Base-by-base conservation (phyloP, 2,329 filamentous ascomycete species). In the Aschersonia sp. region DNA sequence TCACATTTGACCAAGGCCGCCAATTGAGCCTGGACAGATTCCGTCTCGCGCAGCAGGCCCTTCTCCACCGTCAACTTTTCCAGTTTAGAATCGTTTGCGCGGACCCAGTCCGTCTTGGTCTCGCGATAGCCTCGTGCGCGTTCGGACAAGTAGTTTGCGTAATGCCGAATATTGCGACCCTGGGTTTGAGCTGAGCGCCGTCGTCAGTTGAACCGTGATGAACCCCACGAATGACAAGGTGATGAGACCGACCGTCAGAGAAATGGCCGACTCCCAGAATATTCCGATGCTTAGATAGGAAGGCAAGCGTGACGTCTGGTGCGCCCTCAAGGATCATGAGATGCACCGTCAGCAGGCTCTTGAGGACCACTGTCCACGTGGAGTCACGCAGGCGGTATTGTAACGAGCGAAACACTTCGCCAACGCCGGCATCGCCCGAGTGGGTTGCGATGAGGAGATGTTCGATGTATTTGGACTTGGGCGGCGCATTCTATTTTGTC, bases 311-410 rank as follows among this genome's bases (percentile, higher is more conserved):
- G 45, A 89, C 85, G 62, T 97, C 88, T 35, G 84, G 81, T 53
- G 89, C 84, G 47, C 92, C 92, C 69, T 98, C 92, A 56, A 92
- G 80, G 62, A 98, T 92, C 92, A 98, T 97, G 52, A 97, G 72
- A 65, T 98, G 92, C 44, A 94, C 81, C 45, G 94, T 92, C 58
- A 97, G 95, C 55, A 98, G 73, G 58, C 88, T 84, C 72, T 98
- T 98, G 81, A 96, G 95, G 54, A 95, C 91, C 50, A 97, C 89
- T n/a, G 92, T 98, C 92, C 92, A 98, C 73, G 92, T 95, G 56
- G 91, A 91, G 65, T 98, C 92, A 62, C 89, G 84, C 55, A 98
- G 69, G 47, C 92, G 81, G 63, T 88, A 80, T 62, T 94, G 89
- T 48, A 98, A 73, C 42, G 89, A 87, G 51, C 92, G 83, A 65